Evolutionary conservation across 2,329 filamentous ascomycete genomes (phyloP).

Genomic region (Aaosphaeria arxii): DNA sequence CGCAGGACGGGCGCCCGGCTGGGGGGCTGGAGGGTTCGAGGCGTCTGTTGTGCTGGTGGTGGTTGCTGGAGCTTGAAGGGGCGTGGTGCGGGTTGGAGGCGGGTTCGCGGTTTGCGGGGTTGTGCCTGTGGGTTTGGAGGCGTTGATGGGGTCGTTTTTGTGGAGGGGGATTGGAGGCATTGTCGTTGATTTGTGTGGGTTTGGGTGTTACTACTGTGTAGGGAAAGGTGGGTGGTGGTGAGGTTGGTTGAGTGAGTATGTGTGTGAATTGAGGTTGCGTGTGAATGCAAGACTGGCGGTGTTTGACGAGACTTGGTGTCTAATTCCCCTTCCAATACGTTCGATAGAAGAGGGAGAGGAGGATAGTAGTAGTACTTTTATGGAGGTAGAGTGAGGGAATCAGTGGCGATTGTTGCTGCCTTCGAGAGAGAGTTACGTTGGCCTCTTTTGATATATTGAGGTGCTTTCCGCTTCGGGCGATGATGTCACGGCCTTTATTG

Average conservation of each 20-base stretch:
- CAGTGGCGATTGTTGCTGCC: slow-evolving; percentile 3
- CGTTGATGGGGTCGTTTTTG: slow-evolving; percentile 45
- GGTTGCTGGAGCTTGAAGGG: slow-evolving; percentile 23
- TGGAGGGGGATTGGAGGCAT: slow-evolving; percentile 29
- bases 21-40: slow-evolving; percentile 18
- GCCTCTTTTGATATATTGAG: neutral
- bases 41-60: slow-evolving; percentile 17
- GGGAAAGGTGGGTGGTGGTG: slow-evolving; percentile 1
- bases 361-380: neutral
- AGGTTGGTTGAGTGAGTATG: neutral
- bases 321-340: neutral
- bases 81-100: slow-evolving; percentile 34
- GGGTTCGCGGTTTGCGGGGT: slow-evolving; percentile 36
- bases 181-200: neutral
- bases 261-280: too few relatives aligned
- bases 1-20: slow-evolving; percentile 33
- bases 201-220: too few relatives aligned
- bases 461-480: slow-evolving; percentile 4
- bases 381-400: neutral
- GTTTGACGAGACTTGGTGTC: too few relatives aligned
- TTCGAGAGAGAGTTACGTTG: neutral
- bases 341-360: neutral
- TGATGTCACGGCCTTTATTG: slow-evolving; percentile 7
- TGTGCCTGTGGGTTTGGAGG: slow-evolving; percentile 33
- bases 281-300: too few relatives aligned